Evolutionary conservation across 2,329 filamentous ascomycete genomes (phyloP).

Genomic region (Penicillium rolfsii): DNA sequence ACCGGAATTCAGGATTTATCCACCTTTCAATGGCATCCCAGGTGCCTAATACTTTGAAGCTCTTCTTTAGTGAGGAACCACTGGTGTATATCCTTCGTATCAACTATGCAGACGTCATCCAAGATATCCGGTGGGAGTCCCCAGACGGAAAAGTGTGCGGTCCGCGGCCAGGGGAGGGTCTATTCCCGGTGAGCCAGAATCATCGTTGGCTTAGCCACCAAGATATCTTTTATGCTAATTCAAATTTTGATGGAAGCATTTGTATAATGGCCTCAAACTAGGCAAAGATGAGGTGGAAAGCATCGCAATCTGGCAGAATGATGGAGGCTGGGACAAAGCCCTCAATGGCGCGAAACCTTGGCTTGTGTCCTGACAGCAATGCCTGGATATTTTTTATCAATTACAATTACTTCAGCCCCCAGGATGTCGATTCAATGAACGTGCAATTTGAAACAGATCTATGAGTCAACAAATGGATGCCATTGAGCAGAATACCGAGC

Average conservation of each 20-base stretch:
- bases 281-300: constrained; percentile 45
- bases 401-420: constrained; percentile 6
- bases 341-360: constrained; percentile 39
- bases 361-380: constrained; percentile 37
- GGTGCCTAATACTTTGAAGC: constrained; percentile 43
- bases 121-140: constrained; percentile 42
- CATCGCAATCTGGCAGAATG: constrained; percentile 43
- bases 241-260: constrained; percentile 32
- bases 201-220: neutral
- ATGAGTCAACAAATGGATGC: neutral
- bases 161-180: constrained; percentile 41
- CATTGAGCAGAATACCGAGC: neutral
- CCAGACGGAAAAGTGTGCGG: constrained; percentile 43
- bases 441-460: too few relatives aligned
- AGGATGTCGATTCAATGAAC: neutral
- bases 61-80: constrained; percentile 44
- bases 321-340: constrained; percentile 43
- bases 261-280: constrained; percentile 45
- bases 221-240: constrained; percentile 2
- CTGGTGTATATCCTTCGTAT: constrained; percentile 45
- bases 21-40: constrained; percentile 45
- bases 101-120: constrained; percentile 34
- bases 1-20: constrained; percentile 42
- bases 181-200: constrained; percentile 44
- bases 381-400: neutral